Conservation (phyloP, 768 basidiomycete species). For the Pholiota microspora region DNA sequence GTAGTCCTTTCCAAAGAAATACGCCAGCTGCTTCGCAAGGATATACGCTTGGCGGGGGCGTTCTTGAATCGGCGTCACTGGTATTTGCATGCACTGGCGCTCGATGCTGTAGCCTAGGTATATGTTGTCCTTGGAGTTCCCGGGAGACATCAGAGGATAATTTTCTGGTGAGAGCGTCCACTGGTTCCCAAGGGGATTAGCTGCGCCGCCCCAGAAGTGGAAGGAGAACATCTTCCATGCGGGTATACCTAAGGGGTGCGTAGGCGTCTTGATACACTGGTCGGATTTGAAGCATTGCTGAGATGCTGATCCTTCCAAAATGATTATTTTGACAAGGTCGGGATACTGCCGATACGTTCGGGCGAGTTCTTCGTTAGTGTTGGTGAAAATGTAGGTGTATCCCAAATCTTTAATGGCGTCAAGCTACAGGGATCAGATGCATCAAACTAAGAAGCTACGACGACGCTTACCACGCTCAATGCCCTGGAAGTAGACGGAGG, state of each 20-base stretch:
- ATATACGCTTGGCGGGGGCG: conserved; percentile 3
- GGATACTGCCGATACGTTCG: conserved; percentile 5
- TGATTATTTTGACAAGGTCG: conserved; percentile 6
- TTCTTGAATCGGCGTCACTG: background rate
- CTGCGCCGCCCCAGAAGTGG: conserved; percentile 4
- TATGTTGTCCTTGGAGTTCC: conserved; percentile 1
- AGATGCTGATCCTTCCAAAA: background rate
- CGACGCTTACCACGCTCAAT: conserved; percentile 1
- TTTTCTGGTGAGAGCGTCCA: conserved; percentile 7
- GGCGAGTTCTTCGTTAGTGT: conserved; percentile 3
- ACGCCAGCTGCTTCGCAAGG: background rate
- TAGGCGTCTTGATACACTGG: background rate
- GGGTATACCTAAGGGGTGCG: conserved; percentile 1
- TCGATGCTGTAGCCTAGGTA: conserved; percentile 8
- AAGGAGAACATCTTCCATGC: conserved; percentile 10
- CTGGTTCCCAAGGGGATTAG: conserved; percentile 1
- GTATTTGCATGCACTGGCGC: background rate
- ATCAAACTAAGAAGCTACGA: background rate
- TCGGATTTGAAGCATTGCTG: background rate
- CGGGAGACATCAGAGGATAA: background rate
- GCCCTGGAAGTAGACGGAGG: background rate
- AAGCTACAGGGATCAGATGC: background rate
- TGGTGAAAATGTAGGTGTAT: conserved; percentile 1
- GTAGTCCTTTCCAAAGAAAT: conserved; percentile 1
- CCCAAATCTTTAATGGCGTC: conserved; percentile 4